Conservation (phyloP, 768 basidiomycete species). For the Exidia glandulosa region DNA sequence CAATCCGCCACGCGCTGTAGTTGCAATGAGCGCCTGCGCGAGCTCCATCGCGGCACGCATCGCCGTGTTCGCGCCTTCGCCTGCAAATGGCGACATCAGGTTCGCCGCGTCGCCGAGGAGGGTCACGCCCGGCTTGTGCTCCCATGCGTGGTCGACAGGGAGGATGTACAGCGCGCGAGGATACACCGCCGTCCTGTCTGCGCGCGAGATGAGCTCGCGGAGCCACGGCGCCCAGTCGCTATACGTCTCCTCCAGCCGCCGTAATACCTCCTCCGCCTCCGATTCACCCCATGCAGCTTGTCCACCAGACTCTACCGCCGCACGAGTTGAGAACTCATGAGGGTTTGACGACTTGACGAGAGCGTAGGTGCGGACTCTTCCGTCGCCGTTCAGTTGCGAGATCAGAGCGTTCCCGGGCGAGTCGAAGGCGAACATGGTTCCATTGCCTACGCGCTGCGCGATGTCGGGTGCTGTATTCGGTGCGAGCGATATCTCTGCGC, state of each 20-base stretch:
- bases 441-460: constrained; percentile 18
- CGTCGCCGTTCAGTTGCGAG: constrained; percentile 23
- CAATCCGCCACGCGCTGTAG: not conserved
- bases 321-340: constrained; percentile 6
- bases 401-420: constrained; percentile 16
- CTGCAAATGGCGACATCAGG: constrained; percentile 26
- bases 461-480: constrained; percentile 13
- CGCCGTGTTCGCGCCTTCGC: constrained; percentile 27
- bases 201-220: not conserved
- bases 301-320: no score
- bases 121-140: constrained; percentile 8
- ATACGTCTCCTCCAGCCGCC: not conserved
- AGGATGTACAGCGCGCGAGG: constrained; percentile 4
- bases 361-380: constrained; percentile 15
- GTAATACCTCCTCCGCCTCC: not conserved
- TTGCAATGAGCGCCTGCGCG: constrained; percentile 2
- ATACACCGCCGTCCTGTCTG: not conserved
- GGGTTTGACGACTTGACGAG: constrained; percentile 8
- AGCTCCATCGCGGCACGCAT: constrained; percentile 18
- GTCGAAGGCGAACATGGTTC: constrained; percentile 16
- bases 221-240: not conserved
- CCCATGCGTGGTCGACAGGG: constrained; percentile 7
- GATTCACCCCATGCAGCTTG: not conserved
- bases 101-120: constrained; percentile 28
- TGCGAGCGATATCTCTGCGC: constrained; percentile 13